phyloP scores from a whole-genome alignment of 768 basidiomycete species.

The Rhizopogon salebrosus region DNA sequence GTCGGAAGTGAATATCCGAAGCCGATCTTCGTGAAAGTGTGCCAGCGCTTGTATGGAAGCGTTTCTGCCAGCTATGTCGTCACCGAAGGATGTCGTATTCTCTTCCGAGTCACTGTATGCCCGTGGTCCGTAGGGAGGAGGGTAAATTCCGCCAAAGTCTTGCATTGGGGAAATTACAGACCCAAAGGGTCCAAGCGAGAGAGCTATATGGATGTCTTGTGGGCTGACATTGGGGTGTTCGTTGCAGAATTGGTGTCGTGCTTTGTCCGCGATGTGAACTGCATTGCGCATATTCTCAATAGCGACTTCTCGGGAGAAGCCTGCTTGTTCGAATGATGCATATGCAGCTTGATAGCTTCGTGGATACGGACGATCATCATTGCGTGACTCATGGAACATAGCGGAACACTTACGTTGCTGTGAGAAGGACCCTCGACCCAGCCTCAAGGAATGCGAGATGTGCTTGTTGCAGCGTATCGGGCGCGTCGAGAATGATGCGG shows the following conservation, averaged over 20 bases:
- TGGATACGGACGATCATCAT: neutral
- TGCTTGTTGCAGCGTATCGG: constrained; percentile 47
- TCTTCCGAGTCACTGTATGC: constrained; percentile 28
- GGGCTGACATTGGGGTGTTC: constrained; percentile 12
- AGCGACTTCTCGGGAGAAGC: constrained; percentile 40
- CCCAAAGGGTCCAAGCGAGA: constrained; percentile 75
- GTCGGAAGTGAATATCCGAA: constrained; percentile 48
- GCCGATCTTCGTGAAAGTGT: constrained; percentile 58
- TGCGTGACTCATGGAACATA: neutral
- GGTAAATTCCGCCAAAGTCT: constrained; percentile 73
- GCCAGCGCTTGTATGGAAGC: constrained; percentile 47
- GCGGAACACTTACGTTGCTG: constrained; percentile 50
- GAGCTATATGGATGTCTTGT: constrained; percentile 42
- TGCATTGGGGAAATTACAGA: constrained; percentile 60
- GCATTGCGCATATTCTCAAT: constrained; percentile 46
- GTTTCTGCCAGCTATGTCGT: constrained; percentile 26
- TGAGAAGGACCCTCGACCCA: constrained; percentile 62
- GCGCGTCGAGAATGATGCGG: constrained; percentile 48
- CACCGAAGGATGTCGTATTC: constrained; percentile 41
- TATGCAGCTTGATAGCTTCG: constrained; percentile 64
- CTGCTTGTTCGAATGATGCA: constrained; percentile 47
- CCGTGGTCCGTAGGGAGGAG: constrained; percentile 67
- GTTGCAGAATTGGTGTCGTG: constrained; percentile 31
- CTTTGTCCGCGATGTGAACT: constrained; percentile 46
- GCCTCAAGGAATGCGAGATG: constrained; percentile 62